A percentile compares a stretch with the other conserved stretches of the same genome.
phyloP scores from a whole-genome alignment of 805 yeast genomes.

The Candida tibetensis region DNA sequence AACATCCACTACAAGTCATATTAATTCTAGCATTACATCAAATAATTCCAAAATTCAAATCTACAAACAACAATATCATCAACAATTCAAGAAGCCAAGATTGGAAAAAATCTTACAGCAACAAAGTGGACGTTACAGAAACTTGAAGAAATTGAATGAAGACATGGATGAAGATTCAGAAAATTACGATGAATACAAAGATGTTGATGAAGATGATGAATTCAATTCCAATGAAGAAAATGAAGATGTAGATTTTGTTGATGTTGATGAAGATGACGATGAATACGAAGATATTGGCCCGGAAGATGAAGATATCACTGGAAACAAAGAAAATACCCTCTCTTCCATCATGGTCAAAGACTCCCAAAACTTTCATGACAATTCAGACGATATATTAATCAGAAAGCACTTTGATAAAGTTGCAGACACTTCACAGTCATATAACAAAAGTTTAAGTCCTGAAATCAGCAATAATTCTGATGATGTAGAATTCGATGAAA shows the following conservation, averaged over 20 bases:
- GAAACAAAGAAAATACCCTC: slow-evolving; percentile 2
- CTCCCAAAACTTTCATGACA: slow-evolving; percentile 3
- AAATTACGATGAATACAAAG: slow-evolving; percentile 11
- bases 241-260: slow-evolving; percentile 11
- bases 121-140: background rate
- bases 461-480: slow-evolving; percentile 7
- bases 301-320: background rate
- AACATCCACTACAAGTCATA: background rate
- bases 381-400: slow-evolving; percentile 9
- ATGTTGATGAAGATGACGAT: slow-evolving; percentile 3
- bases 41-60: slow-evolving; percentile 15
- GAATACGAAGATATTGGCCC: slow-evolving; percentile 8
- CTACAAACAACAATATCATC: slow-evolving; percentile 15
- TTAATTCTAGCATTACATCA: slow-evolving; percentile 2
- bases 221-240: slow-evolving; percentile 10
- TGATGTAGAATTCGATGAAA: slow-evolving; percentile 1
- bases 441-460: slow-evolving; percentile 3
- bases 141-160: slow-evolving; percentile 1
- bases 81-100: slow-evolving; percentile 22
- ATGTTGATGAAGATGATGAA: slow-evolving; percentile 9
- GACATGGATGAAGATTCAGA: slow-evolving; percentile 10
- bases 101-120: slow-evolving; percentile 12
- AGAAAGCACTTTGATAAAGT: slow-evolving; percentile 8
- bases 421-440: slow-evolving; percentile 1
- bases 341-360: background rate